phyloP scores from a whole-genome alignment of 2,329 filamentous ascomycete species.

The Colletotrichum graminicola region DNA sequence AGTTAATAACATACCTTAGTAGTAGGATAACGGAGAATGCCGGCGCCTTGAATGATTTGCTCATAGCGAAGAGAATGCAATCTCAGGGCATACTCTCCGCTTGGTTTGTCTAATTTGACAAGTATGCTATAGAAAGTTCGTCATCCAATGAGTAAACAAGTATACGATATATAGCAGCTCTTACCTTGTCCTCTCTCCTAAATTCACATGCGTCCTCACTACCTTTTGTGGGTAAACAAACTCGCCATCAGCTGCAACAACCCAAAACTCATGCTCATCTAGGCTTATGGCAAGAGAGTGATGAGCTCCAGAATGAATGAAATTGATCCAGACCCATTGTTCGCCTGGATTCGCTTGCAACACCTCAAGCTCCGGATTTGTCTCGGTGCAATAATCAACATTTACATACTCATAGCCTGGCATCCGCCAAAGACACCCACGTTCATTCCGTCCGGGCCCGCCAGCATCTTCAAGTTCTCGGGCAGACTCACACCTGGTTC shows the following conservation, averaged over 20 bases:
- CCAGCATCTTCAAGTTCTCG: slow-evolving; percentile 21
- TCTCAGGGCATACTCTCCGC: slow-evolving; percentile 20
- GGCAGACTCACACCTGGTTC: slow-evolving; percentile 18
- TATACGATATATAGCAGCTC: not conserved
- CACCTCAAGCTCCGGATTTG: slow-evolving; percentile 13
- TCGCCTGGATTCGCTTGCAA: slow-evolving; percentile 3
- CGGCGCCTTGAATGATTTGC: slow-evolving; percentile 30
- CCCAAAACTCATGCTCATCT: slow-evolving; percentile 65
- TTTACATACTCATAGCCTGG: slow-evolving; percentile 26
- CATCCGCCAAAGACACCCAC: slow-evolving; percentile 11
- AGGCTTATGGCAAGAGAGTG: slow-evolving; percentile 54
- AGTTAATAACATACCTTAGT: not conserved
- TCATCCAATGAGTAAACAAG: too few relatives aligned
- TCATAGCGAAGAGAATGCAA: slow-evolving; percentile 21
- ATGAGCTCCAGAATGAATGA: slow-evolving; percentile 28
- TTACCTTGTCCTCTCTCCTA: slow-evolving; percentile 27
- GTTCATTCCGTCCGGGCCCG: slow-evolving; percentile 19
- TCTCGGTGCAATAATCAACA: slow-evolving; percentile 19
- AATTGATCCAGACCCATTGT: slow-evolving; percentile 28
- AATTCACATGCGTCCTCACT: slow-evolving; percentile 19
- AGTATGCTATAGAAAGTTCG: not conserved
- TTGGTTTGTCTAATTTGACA: slow-evolving; percentile 13
- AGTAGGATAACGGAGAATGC: slow-evolving; percentile 5
- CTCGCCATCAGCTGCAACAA: slow-evolving; percentile 66
- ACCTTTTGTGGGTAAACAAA: slow-evolving; percentile 64